Evolutionary conservation across 768 basidiomycete species (phyloP), one percentile per base, ranked within the genome.

Genomic region (Candolleomyces efflorescens): DNA sequence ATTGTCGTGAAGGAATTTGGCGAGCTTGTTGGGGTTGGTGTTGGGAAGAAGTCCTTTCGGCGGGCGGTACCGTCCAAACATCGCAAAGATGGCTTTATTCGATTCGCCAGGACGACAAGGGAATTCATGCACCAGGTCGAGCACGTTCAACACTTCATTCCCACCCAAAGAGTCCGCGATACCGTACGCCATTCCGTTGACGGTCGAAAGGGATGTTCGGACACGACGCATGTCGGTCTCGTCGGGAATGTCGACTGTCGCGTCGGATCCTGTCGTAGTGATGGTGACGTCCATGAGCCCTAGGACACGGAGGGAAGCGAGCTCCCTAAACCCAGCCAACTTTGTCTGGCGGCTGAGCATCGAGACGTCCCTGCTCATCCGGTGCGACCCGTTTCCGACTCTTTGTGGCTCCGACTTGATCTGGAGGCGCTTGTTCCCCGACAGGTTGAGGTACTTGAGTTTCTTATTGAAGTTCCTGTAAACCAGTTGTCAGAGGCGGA

Each of bases 221-320:
- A 99, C 87, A 0, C 97, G 90, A 15, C 94, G 85, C 54, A 94
- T 90, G 54, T 94, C 91, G 62, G 77, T 87, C 68, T 94, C 93
- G 62, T 91, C 89, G 0, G 91, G 89, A 48, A 91, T 88, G 60
- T 84, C 86, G 39, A 78, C 73, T 38, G 74, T 73, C 2, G 68
- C 65, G 59, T 78, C 76, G 22, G 79, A 70, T 51, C 79, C 81
- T 7, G 84, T 82, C 12, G 83, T 86, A 17, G 86, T 81, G 58
- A 98, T 87, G 3, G 88, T 86, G 60, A 99, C 92, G 69, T 98
- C 97, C 91, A 98, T 99, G 38, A 99, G 82, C n/a, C 97, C 97
- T 11, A 99, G 82, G 11, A 95, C 86, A 24, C 87, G 88, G 41
- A 99, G 79, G 58, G 93, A 84, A 0, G 80, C 80, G n/a, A 98